Percentiles rank a stretch among this genome's conserved stretches.
These are phyloP conservation scores for Cytospora paraplurivora DNA, from an alignment of 2,329 filamentous ascomycete genomes.

Conservation along the genomic window DNA sequence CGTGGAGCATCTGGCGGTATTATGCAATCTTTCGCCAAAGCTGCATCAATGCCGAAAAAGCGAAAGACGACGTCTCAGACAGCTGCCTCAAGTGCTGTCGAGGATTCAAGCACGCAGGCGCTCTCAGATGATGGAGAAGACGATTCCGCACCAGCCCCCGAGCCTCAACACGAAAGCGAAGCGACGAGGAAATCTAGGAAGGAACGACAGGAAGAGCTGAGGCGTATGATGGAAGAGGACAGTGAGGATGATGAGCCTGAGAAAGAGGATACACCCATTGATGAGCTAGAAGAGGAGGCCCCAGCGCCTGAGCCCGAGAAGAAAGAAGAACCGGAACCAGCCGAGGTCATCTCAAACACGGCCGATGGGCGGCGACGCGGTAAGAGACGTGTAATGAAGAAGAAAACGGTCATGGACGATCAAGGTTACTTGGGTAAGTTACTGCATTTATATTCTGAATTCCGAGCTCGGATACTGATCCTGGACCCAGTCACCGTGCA, in stretches of 20 bases:
- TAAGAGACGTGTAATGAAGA: slow-evolving; percentile 80
- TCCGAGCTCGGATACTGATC: slow-evolving; percentile 13
- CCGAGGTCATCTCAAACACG: slow-evolving; percentile 56
- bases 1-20: slow-evolving; percentile 63
- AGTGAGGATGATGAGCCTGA: slow-evolving; percentile 29
- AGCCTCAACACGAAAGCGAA: slow-evolving; percentile 40
- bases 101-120: slow-evolving; percentile 55
- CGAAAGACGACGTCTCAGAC: slow-evolving; percentile 35
- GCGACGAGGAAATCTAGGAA: slow-evolving; percentile 50
- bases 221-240: slow-evolving; percentile 48
- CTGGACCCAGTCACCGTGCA: slow-evolving; percentile 74
- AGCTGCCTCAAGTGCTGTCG: slow-evolving; percentile 43
- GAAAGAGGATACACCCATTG: slow-evolving; percentile 33
- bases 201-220: slow-evolving; percentile 66
- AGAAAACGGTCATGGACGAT: slow-evolving; percentile 83
- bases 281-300: slow-evolving; percentile 41
- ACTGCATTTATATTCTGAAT: not conserved
- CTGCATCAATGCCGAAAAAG: slow-evolving; percentile 55
- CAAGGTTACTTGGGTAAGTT: slow-evolving; percentile 83
- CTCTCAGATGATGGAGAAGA: slow-evolving; percentile 56
- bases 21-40: slow-evolving; percentile 79
- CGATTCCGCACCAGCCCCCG: slow-evolving; percentile 54
- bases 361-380: slow-evolving; percentile 70
- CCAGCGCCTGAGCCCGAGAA: slow-evolving; percentile 43
- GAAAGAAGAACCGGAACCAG: slow-evolving; percentile 42